Evolutionary conservation across 352 stramenopile genomes (phyloP).

Genomic region (Phytopythium aichiense): DNA sequence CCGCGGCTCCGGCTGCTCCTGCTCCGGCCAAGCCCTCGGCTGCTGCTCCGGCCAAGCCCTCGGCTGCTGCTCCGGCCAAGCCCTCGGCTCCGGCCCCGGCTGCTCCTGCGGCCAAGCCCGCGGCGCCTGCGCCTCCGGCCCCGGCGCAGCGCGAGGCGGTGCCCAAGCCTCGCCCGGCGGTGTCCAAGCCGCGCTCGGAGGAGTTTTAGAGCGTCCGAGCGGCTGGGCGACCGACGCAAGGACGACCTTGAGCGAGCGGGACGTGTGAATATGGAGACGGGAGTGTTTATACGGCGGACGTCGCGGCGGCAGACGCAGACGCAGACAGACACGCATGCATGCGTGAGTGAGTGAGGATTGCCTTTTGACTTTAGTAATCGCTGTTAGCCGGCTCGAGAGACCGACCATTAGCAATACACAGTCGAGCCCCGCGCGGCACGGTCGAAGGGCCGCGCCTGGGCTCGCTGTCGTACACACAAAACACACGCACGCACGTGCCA

Average conservation of each 20-base stretch:
- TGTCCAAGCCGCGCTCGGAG: slow-evolving; percentile 27
- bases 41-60: neutral
- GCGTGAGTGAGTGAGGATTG: neutral
- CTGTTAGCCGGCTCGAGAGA: neutral
- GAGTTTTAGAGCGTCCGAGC: slow-evolving; percentile 34
- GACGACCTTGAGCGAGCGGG: too few relatives aligned
- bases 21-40: slow-evolving; percentile 11
- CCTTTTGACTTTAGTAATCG: neutral
- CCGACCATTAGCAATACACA: neutral
- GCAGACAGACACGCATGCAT: neutral
- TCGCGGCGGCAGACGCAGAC: neutral
- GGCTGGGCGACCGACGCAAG: neutral
- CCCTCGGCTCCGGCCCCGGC: slow-evolving; percentile 16
- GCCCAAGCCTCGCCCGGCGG: slow-evolving; percentile 16
- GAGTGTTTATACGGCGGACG: slow-evolving; percentile 11
- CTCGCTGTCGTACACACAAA: neutral
- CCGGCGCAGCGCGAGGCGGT: slow-evolving; percentile 6
- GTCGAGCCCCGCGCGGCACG: neutral
- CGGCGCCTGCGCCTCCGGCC: slow-evolving; percentile 1
- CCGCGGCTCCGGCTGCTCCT: slow-evolving; percentile 7
- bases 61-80: slow-evolving; percentile 8
- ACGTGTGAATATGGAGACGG: slow-evolving; percentile 4
- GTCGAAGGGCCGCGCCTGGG: slow-evolving; percentile 2
- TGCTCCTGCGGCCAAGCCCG: slow-evolving; percentile 11
- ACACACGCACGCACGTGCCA: too few relatives aligned